phyloP scores from a whole-genome alignment of 345 rosid species.

The rapeseed (Brassica napus) region DNA sequence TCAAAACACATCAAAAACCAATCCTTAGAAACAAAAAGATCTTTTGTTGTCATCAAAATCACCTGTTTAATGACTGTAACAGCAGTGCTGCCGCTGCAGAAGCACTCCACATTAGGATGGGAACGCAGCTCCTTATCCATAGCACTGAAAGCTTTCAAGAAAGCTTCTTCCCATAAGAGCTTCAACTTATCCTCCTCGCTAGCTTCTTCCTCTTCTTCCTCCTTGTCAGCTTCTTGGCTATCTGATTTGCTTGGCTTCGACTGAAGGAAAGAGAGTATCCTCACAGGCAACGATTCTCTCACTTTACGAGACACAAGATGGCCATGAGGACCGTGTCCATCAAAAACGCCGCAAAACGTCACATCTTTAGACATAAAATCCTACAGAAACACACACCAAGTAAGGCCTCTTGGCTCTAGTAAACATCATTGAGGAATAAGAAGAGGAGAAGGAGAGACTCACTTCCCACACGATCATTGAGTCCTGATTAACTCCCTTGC shows the following conservation, averaged over 20 bases:
- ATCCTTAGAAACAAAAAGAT: constrained; percentile 4
- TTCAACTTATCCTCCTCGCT: constrained; percentile 58
- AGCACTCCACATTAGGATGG: constrained; percentile 94
- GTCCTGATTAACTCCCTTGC: constrained; percentile 96
- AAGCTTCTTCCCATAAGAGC: constrained; percentile 86
- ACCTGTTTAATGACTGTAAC: constrained; percentile 92
- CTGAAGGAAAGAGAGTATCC: constrained; percentile 59
- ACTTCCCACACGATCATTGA: constrained; percentile 99
- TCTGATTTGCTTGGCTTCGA: constrained; percentile 63
- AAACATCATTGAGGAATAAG: constrained; percentile 17
- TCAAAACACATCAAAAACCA: constrained; percentile 23
- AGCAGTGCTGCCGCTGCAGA: constrained; percentile 99
- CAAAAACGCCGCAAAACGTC: constrained; percentile 93
- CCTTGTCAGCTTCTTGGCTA: constrained; percentile 51
- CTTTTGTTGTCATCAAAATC: constrained; percentile 7
- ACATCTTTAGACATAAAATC: constrained; percentile 90
- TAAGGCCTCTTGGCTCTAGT: not conserved
- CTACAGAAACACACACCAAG: constrained; percentile 44
- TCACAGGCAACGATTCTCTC: constrained; percentile 84
- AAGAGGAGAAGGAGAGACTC: constrained; percentile 44
- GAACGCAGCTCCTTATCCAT: constrained; percentile 97
- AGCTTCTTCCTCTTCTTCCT: constrained; percentile 38
- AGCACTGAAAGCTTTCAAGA: constrained; percentile 80
- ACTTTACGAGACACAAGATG: constrained; percentile 98
- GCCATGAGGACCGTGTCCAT: constrained; percentile 99